A percentile compares a stretch with the other conserved stretches of the same genome.
Evolutionary conservation across 768 basidiomycete genomes (phyloP).

Genomic region (Hirschioporus abietinus): DNA sequence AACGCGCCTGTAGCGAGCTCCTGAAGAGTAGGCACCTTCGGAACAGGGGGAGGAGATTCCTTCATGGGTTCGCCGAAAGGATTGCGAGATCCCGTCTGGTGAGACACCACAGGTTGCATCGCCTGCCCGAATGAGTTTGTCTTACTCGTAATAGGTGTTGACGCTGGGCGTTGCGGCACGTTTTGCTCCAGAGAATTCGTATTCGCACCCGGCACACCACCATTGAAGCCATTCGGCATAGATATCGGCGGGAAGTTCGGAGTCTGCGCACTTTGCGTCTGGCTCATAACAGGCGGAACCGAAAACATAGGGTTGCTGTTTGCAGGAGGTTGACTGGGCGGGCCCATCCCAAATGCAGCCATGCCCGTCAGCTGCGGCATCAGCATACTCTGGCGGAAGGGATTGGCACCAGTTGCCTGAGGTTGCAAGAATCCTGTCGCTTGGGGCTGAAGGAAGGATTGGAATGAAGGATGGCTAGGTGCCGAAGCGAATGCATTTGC

Average conservation of each 20-base stretch:
- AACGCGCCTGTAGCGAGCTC: constrained; percentile 58
- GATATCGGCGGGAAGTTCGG: constrained; percentile 5
- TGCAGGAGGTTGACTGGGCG: constrained; percentile 8
- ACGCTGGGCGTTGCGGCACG: constrained; percentile 57
- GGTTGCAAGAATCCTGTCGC: constrained; percentile 36
- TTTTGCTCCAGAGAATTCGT: constrained; percentile 13
- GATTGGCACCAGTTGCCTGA: constrained; percentile 64
- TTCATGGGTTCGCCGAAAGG: constrained; percentile 80
- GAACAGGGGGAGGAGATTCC: constrained; percentile 52
- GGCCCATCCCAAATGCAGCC: constrained; percentile 34
- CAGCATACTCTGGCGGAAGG: constrained; percentile 79
- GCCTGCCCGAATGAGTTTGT: constrained; percentile 30
- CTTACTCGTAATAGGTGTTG: constrained; percentile 59
- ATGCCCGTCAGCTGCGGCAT: constrained; percentile 58
- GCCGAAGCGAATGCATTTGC: not conserved
- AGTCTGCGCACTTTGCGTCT: constrained; percentile 1
- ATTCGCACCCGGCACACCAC: constrained; percentile 14
- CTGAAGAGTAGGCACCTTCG: constrained; percentile 75
- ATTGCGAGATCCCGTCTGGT: constrained; percentile 92
- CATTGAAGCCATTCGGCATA: constrained; percentile 8
- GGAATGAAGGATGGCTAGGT: not conserved
- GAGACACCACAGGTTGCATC: constrained; percentile 68
- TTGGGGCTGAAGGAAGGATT: constrained; percentile 47
- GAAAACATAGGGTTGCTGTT: constrained; percentile 13
- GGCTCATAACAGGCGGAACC: constrained; percentile 7